Conservation (phyloP, 441 rosid species). For the Adansonia madagascariensis region DNA sequence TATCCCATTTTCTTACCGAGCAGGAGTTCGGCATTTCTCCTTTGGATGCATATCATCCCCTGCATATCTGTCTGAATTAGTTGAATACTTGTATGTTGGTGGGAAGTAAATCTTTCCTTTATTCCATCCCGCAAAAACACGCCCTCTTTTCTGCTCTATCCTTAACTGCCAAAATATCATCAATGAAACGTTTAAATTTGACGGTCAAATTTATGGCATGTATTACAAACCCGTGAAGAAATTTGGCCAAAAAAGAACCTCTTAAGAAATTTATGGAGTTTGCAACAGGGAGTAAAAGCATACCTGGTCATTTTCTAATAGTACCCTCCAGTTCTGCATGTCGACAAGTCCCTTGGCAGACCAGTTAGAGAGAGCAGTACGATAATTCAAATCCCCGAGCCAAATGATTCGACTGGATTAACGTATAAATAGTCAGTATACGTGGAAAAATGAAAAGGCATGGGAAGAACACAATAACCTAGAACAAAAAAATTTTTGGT, state of each 20-base stretch:
- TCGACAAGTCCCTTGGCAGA: constrained; percentile 96
- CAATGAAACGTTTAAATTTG: neutral
- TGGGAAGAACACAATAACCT: neutral
- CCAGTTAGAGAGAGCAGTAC: constrained; percentile 84
- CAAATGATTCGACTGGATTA: constrained; percentile 82
- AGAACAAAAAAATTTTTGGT: neutral
- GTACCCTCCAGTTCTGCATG: constrained; percentile 96
- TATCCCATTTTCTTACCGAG: constrained; percentile 58
- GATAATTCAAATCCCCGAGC: constrained; percentile 95
- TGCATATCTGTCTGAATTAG: constrained; percentile 90
- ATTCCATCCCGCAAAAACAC: constrained; percentile 83
- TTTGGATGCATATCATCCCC: constrained; percentile 87
- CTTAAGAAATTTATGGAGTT: neutral
- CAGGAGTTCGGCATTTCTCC: constrained; percentile 95
- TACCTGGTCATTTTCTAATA: constrained; percentile 93
- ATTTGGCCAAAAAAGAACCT: neutral
- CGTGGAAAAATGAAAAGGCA: neutral
- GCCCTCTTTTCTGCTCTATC: constrained; percentile 86
- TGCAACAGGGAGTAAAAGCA: constrained; percentile 23
- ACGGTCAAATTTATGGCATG: too few relatives aligned
- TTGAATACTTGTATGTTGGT: constrained; percentile 93
- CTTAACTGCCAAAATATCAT: constrained; percentile 58
- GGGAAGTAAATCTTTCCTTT: constrained; percentile 96
- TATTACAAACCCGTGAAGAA: neutral
- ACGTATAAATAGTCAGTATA: constrained; percentile 22